These are phyloP conservation scores for Mitragyna speciosa DNA, from an alignment of 257 asterid genomes.

Conservation along the genomic window DNA sequence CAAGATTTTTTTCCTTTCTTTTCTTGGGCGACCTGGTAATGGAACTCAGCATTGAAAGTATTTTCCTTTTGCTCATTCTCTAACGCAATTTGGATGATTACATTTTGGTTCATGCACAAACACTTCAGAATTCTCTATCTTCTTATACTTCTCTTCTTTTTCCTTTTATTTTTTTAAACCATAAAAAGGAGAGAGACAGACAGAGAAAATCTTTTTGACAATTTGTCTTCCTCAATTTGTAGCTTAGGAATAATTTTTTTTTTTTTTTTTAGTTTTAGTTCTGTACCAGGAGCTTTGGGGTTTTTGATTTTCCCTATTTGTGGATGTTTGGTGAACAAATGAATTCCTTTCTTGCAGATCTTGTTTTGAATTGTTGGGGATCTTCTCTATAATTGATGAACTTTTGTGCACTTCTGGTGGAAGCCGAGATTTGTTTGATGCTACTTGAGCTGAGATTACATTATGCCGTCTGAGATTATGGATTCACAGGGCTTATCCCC, in stretches of 20 bases:
- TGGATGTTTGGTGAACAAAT: neutral
- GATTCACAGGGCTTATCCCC: slow-evolving; percentile 65
- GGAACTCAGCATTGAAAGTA: neutral
- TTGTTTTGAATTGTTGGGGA: slow-evolving; percentile 26
- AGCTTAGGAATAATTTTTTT: neutral
- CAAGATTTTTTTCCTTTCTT: neutral
- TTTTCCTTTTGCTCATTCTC: neutral
- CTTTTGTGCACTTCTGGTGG: slow-evolving; percentile 27
- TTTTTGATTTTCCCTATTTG: neutral
- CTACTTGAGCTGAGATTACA: slow-evolving; percentile 28
- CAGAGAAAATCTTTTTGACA: neutral
- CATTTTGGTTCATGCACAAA: neutral
- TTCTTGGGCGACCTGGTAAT: neutral
- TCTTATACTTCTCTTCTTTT: neutral
- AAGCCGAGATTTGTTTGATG: slow-evolving; percentile 22
- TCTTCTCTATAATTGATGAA: slow-evolving; percentile 30
- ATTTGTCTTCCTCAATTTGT: neutral
- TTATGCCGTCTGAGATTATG: slow-evolving; percentile 54
- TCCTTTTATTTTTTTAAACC: neutral
- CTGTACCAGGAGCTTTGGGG: neutral
- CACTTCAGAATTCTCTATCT: neutral
- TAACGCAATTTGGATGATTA: neutral
- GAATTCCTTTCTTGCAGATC: slow-evolving; percentile 32
- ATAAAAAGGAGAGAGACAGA: too few species aligned
- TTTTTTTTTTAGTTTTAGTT: neutral